Percentiles rank a stretch among this genome's conserved stretches.
phyloP scores from a whole-genome alignment of 768 basidiomycete genomes.

The Podaxis sp. region DNA sequence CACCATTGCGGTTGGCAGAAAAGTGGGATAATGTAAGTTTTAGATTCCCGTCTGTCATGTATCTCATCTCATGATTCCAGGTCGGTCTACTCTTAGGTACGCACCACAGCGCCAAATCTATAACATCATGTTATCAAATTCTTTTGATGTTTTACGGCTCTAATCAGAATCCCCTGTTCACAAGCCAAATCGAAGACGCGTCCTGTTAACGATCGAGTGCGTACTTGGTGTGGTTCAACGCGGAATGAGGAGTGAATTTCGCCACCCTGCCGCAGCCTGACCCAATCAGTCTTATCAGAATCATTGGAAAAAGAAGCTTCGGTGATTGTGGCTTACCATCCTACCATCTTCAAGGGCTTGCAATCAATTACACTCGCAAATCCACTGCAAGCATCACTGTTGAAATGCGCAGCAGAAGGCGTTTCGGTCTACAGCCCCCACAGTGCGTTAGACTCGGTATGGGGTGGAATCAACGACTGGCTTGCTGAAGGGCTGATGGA shows the following conservation, averaged over 20 bases:
- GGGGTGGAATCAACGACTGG: conserved; percentile 91
- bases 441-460: conserved; percentile 81
- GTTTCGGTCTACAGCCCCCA: conserved; percentile 89
- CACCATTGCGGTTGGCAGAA: conserved; percentile 83
- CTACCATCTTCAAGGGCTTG: conserved; percentile 77
- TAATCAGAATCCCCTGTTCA: conserved; percentile 52
- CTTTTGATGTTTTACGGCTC: background rate
- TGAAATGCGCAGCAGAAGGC: conserved; percentile 78
- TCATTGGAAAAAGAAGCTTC: conserved; percentile 60
- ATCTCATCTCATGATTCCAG: conserved; percentile 34
- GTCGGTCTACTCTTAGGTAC: conserved; percentile 74
- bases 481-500: conserved; percentile 57
- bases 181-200: conserved; percentile 43
- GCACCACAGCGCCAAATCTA: conserved; percentile 12
- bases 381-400: conserved; percentile 76
- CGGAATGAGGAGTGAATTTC: conserved; percentile 1
- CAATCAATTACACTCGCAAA: conserved; percentile 75
- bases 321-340: conserved; percentile 82
- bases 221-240: conserved; percentile 16
- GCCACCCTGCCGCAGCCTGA: conserved; percentile 49
- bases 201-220: conserved; percentile 75
- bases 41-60: conserved; percentile 16
- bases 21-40: conserved; percentile 90
- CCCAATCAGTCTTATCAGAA: conserved; percentile 69
- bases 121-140: conserved; percentile 10